Evolutionary conservation across 2,329 filamentous ascomycete species (phyloP).

Genomic region (Aspergillus ustus): DNA sequence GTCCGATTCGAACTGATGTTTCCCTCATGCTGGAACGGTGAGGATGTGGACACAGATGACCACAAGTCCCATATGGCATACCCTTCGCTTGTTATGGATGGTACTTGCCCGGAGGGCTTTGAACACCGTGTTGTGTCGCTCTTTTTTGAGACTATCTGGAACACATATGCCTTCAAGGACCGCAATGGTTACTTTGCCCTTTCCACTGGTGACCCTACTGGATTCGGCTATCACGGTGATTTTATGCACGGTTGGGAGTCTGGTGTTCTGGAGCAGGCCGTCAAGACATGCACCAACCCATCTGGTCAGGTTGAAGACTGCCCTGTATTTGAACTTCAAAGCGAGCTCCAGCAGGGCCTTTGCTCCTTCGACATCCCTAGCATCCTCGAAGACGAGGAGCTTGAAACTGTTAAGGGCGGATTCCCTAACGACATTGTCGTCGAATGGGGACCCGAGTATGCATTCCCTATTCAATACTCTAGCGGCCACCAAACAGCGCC

Average conservation of each 20-base stretch:
- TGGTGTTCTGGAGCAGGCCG: conserved; percentile 70
- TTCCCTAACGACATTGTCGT: conserved; percentile 70
- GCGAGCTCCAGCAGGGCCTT: conserved; percentile 55
- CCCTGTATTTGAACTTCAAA: conserved; percentile 72
- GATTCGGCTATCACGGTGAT: conserved; percentile 77
- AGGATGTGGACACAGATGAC: conserved; percentile 58
- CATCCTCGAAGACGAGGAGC: conserved; percentile 63
- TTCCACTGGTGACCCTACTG: conserved; percentile 76
- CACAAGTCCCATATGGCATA: conserved; percentile 75
- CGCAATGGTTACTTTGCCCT: conserved; percentile 73
- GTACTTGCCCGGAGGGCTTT: conserved; percentile 73
- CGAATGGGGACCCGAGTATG: conserved; percentile 49
- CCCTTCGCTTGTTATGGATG: conserved; percentile 75
- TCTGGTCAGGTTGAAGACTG: conserved; percentile 76
- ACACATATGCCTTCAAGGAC: conserved; percentile 68
- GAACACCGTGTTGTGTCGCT: conserved; percentile 72
- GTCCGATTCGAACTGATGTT: conserved; percentile 85
- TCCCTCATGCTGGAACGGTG: conserved; percentile 86
- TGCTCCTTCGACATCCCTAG: conserved; percentile 68
- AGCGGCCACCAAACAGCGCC: conserved; percentile 4
- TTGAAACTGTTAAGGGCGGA: conserved; percentile 57
- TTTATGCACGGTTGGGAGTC: conserved; percentile 80
- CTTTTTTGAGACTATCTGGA: conserved; percentile 85
- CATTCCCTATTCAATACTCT: conserved; percentile 28
- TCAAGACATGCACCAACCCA: conserved; percentile 73